These are phyloP conservation scores for Trichoderma virens DNA, from an alignment of 495 filamentous ascomycete genomes.

Conservation along the genomic window DNA sequence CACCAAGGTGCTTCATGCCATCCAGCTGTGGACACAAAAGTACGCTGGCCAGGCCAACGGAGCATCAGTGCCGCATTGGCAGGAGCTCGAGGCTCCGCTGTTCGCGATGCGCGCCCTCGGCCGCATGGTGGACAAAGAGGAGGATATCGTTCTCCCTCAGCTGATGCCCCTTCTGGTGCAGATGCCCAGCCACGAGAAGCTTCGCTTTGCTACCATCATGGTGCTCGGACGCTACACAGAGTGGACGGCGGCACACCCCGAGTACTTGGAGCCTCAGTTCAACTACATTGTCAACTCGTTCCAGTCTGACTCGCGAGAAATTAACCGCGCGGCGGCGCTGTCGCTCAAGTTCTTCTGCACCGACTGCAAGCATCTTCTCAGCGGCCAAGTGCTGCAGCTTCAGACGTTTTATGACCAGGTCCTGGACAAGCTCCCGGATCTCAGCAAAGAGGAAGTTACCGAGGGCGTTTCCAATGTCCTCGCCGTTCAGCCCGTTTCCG, in stretches of 20 bases:
- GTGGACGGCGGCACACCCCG: slow-evolving; percentile 91
- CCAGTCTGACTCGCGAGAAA: slow-evolving; percentile 73
- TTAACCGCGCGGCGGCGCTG: slow-evolving; percentile 83
- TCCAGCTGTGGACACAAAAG: slow-evolving; percentile 78
- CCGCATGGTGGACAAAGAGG: slow-evolving; percentile 86
- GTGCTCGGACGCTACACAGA: slow-evolving; percentile 93
- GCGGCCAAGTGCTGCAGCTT: slow-evolving; percentile 69
- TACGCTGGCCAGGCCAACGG: slow-evolving; percentile 67
- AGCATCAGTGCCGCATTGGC: slow-evolving; percentile 89
- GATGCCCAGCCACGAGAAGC: slow-evolving; percentile 91
- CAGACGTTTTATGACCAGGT: slow-evolving; percentile 88
- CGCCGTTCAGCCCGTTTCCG: slow-evolving; percentile 69
- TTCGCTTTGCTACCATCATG: slow-evolving; percentile 96
- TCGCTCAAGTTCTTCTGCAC: slow-evolving; percentile 94
- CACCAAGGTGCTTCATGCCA: slow-evolving; percentile 71
- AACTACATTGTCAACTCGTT: slow-evolving; percentile 92
- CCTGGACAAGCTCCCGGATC: slow-evolving; percentile 70
- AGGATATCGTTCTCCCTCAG: slow-evolving; percentile 75
- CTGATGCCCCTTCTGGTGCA: slow-evolving; percentile 88
- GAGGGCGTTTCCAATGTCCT: slow-evolving; percentile 91
- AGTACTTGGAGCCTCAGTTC: slow-evolving; percentile 83
- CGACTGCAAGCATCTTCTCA: slow-evolving; percentile 82
- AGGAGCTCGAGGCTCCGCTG: slow-evolving; percentile 87
- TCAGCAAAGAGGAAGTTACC: slow-evolving; percentile 90
- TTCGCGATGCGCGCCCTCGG: slow-evolving; percentile 97